Base-by-base conservation (phyloP, 768 basidiomycete genomes). In the Cyclocybe cylindracea region DNA sequence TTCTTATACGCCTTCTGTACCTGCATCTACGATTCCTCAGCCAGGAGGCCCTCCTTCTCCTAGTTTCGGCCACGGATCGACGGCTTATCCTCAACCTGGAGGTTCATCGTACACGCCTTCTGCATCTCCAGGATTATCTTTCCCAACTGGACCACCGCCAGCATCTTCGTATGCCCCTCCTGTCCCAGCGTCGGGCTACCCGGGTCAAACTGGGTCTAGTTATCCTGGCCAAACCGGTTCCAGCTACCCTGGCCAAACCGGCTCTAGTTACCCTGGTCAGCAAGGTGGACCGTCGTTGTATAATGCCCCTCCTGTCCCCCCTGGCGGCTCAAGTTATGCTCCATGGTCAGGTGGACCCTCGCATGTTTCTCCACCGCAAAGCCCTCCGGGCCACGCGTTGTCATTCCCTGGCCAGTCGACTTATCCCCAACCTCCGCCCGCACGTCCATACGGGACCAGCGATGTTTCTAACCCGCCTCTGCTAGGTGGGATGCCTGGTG, bases 331-430 rank as follows among this genome's bases (percentile, higher is more conserved):
- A 10, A 53, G 33, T 37, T 57, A 58, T 44, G 16, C 43, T 38
- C 24, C 62, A 38, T 53, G 60, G 57, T 44, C 57, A 48, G 51
- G 52, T 35, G 39, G 54, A 16, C 48, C 48, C 41, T 14, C 55
- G 8, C 55, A 56, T 55, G 32, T 33, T n/a, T 60, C 65, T 37
- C 61, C 65, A 16, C 61, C 59, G 10, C 61, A 59, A 19, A 66
- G 57, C 38, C 61, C 65, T 37, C 49, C 60, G 44, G 55, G 44
- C 24, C 24, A 24, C 29, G 19, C 46, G 29, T 32, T 52, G 29
- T 7, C 49, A 11, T 58, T 56, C 53, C 51, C 58, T n/a, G 50
- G 54, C 18, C 50, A 50, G n/a, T 56, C 58, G 14, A 39, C 52
- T 35, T 59, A 59, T 52, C 19, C 56, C 42, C 54, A 54, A 11